These are phyloP conservation scores for Leavenworthia alabamica DNA, from an alignment of 345 rosid species.

Conservation along the genomic window DNA sequence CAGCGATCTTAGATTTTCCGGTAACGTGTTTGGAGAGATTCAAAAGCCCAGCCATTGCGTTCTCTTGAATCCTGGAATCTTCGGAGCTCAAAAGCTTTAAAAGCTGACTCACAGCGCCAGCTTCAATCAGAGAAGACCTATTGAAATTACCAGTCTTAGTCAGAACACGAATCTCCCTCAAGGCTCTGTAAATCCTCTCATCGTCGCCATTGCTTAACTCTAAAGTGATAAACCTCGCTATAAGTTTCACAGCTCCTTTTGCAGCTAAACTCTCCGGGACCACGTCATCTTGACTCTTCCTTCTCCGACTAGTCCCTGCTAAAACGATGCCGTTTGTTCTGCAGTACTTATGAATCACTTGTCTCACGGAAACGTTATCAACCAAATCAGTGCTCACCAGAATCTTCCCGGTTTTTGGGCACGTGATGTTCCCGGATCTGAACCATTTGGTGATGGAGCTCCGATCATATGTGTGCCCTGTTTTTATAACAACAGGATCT, in stretches of 20 bases:
- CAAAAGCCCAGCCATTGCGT: constrained; percentile 52
- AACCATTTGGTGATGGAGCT: constrained; percentile 76
- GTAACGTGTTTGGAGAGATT: constrained; percentile 55
- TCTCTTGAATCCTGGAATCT: constrained; percentile 43
- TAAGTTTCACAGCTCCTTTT: constrained; percentile 38
- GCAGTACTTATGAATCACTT: constrained; percentile 55
- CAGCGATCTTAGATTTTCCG: constrained; percentile 50
- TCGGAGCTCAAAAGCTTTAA: constrained; percentile 35
- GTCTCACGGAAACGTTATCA: constrained; percentile 49
- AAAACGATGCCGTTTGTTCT: constrained; percentile 42
- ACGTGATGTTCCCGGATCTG: constrained; percentile 54
- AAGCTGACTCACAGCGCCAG: constrained; percentile 53
- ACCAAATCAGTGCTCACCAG: constrained; percentile 46
- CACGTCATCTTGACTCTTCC: constrained; percentile 41
- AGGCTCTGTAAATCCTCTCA: constrained; percentile 56
- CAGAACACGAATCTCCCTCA: constrained; percentile 57
- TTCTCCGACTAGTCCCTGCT: constrained; percentile 27
- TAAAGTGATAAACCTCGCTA: constrained; percentile 45
- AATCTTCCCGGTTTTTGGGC: constrained; percentile 83
- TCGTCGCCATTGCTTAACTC: constrained; percentile 47
- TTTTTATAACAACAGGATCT: constrained; percentile 73
- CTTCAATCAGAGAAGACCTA: constrained; percentile 54
- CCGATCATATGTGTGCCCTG: constrained; percentile 88
- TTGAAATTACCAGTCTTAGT: constrained; percentile 56
- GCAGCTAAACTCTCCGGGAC: constrained; percentile 51